Percentiles rank a stretch among this genome's conserved stretches.
phyloP scores from a whole-genome alignment of 192 early-diverging fungal species.

The Coemansia sp. region DNA sequence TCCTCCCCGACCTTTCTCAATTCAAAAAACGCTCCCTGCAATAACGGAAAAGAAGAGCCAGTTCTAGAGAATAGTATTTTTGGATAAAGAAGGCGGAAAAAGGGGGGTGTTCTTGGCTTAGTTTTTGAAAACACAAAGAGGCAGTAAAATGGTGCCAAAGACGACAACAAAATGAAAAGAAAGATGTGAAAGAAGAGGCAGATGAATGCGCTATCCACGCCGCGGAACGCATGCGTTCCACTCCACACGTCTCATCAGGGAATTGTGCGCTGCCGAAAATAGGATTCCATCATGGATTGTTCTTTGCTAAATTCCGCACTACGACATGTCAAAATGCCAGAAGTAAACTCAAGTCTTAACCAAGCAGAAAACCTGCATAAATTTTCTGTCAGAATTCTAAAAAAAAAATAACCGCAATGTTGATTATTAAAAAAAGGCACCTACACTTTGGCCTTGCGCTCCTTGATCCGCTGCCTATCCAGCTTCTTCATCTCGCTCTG shows the following conservation, averaged over 20 bases:
- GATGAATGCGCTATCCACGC: too few species aligned
- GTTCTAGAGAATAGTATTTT: neutral
- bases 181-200: neutral
- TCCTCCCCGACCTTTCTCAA: too few species aligned
- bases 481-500: constrained; percentile 75
- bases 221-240: neutral
- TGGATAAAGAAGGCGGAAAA: neutral
- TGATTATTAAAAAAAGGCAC: neutral
- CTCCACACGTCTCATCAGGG: too few species aligned
- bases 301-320: too few species aligned
- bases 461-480: constrained; percentile 55
- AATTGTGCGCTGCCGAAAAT: too few species aligned
- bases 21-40: too few species aligned
- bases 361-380: too few species aligned
- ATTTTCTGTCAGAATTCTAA: neutral
- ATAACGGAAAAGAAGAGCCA: neutral
- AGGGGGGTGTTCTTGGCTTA: too few species aligned
- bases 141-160: neutral
- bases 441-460: constrained; percentile 45
- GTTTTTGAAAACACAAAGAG: neutral
- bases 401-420: neutral
- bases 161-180: neutral
- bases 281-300: too few species aligned
- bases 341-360: too few species aligned
- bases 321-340: too few species aligned